These are phyloP conservation scores for Alternaria panax DNA, from an alignment of 2,329 filamentous ascomycete genomes.

Conservation along the genomic window DNA sequence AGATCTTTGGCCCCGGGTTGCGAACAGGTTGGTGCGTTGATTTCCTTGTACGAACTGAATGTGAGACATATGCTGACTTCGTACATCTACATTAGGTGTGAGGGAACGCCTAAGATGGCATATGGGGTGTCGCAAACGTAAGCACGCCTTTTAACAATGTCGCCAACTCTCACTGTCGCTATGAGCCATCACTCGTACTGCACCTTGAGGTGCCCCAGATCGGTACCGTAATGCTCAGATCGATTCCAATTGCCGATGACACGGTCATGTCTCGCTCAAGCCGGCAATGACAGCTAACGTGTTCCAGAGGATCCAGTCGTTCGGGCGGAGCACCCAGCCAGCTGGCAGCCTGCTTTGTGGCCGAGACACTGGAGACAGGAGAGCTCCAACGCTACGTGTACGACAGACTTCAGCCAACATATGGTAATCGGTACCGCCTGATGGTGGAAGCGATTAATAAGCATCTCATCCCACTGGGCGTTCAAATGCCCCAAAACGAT, in stretches of 20 bases:
- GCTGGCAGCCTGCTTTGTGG: slow-evolving; percentile 64
- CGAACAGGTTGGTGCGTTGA: slow-evolving; percentile 94
- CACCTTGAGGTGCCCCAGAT: neutral
- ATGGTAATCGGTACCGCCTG: slow-evolving; percentile 60
- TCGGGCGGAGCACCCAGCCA: slow-evolving; percentile 69
- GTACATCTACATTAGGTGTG: no score
- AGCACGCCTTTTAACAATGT: slow-evolving; percentile 28
- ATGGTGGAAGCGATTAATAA: slow-evolving; percentile 67
- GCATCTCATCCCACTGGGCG: slow-evolving; percentile 69
- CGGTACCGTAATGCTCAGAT: neutral
- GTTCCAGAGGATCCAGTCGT: slow-evolving; percentile 60
- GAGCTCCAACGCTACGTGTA: slow-evolving; percentile 62
- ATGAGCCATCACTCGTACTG: neutral
- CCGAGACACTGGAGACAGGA: slow-evolving; percentile 61
- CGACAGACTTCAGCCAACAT: slow-evolving; percentile 62
- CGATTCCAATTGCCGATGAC: slow-evolving; percentile 5
- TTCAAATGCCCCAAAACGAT: slow-evolving; percentile 56
- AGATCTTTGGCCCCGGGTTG: slow-evolving; percentile 81
- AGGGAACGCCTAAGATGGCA: slow-evolving; percentile 70
- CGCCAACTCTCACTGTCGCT: neutral
- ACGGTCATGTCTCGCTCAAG: slow-evolving; percentile 10
- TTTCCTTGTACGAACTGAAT: no score
- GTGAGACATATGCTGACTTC: no score
- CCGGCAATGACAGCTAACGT: slow-evolving; percentile 29
- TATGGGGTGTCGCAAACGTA: slow-evolving; percentile 67